Percentiles rank a stretch among this genome's conserved stretches.
phyloP scores from a whole-genome alignment of 805 yeast species.

The Candida suzukii region DNA sequence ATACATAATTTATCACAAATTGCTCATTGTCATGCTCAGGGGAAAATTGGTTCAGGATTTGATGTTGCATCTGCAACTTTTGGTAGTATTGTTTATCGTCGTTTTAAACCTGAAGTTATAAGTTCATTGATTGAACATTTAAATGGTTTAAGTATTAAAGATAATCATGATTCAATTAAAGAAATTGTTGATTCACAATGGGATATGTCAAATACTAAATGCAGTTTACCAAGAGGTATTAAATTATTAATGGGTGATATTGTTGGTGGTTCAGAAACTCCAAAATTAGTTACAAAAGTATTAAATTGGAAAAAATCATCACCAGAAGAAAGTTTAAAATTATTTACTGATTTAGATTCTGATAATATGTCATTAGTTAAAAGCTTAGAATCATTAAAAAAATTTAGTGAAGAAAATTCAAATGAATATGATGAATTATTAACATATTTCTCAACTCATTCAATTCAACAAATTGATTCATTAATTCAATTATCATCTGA shows the following conservation, averaged over 20 bases:
- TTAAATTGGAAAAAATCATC: slow-evolving; percentile 56
- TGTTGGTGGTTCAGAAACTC: slow-evolving; percentile 88
- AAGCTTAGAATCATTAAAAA: slow-evolving; percentile 35
- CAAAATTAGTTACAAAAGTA: slow-evolving; percentile 76
- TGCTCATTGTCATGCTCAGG: slow-evolving; percentile 91
- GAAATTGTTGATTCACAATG: slow-evolving; percentile 42
- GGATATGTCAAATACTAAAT: slow-evolving; percentile 48
- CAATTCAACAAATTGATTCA: slow-evolving; percentile 6
- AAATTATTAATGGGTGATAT: slow-evolving; percentile 89
- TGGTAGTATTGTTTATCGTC: slow-evolving; percentile 77
- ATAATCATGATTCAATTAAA: slow-evolving; percentile 24
- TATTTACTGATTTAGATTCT: slow-evolving; percentile 50
- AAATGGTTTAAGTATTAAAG: slow-evolving; percentile 11
- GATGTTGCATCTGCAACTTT: slow-evolving; percentile 94
- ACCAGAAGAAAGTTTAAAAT: slow-evolving; percentile 39
- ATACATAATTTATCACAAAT: slow-evolving; percentile 84
- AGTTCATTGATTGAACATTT: neutral
- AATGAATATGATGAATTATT: slow-evolving; percentile 27
- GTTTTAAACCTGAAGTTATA: slow-evolving; percentile 60
- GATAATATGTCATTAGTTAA: slow-evolving; percentile 55
- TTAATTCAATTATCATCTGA: slow-evolving; percentile 1
- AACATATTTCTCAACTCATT: slow-evolving; percentile 10
- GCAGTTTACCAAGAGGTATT: slow-evolving; percentile 62
- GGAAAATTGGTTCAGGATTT: slow-evolving; percentile 94
- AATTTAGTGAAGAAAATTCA: slow-evolving; percentile 23